Conservation (phyloP, 2,329 filamentous ascomycete species). For the Stromatinia cepivora region DNA sequence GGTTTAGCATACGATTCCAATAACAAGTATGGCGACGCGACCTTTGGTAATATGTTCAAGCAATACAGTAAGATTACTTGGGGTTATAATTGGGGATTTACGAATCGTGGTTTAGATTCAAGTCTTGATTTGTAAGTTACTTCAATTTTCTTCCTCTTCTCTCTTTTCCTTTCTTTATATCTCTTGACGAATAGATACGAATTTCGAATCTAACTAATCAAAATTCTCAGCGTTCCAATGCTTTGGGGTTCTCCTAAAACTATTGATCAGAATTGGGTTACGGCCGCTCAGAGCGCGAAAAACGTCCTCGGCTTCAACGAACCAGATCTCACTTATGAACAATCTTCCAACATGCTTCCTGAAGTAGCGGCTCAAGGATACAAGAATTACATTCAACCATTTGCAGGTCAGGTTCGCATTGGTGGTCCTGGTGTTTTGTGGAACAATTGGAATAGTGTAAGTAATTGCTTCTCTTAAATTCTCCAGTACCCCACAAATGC, state of each 20-base stretch:
- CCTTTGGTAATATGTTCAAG: conserved; percentile 46
- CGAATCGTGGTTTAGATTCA: conserved; percentile 44
- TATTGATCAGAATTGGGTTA: conserved; percentile 51
- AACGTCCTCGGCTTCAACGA: conserved; percentile 69
- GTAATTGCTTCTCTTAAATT: not conserved
- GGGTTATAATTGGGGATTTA: conserved; percentile 67
- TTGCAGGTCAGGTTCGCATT: conserved; percentile 44
- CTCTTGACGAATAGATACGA: not conserved
- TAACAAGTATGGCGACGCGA: conserved; percentile 27
- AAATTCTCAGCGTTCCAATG: conserved; percentile 55
- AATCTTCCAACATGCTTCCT: conserved; percentile 52
- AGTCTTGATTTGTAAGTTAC: conserved; percentile 44
- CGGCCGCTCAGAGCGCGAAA: conserved; percentile 53
- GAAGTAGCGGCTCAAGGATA: conserved; percentile 44
- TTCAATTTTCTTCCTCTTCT: not conserved
- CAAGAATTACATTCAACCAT: conserved; percentile 46
- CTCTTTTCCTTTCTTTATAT: not conserved
- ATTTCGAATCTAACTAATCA: not conserved
- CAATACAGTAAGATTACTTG: conserved; percentile 51
- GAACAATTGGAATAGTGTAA: conserved; percentile 35
- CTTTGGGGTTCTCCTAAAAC: conserved; percentile 55
- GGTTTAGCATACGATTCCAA: conserved; percentile 66
- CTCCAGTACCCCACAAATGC: no score
- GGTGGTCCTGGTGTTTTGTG: conserved; percentile 46
- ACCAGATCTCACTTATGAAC: conserved; percentile 53